Evolutionary conservation across 768 basidiomycete species (phyloP).

Genomic region (Kwoniella europaea): DNA sequence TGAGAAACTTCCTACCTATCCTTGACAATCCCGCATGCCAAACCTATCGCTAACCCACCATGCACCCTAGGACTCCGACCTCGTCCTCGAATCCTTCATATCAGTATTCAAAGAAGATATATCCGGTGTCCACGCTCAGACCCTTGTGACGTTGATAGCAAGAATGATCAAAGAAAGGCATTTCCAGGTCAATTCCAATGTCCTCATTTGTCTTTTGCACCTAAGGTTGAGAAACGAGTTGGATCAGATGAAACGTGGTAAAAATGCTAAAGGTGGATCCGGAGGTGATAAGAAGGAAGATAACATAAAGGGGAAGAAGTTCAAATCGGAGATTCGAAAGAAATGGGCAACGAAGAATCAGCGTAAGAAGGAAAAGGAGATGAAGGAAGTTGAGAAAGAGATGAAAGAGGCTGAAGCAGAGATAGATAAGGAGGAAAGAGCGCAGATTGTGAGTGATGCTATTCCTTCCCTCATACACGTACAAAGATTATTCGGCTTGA

Average conservation of each 20-base stretch:
- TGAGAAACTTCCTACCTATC: neutral
- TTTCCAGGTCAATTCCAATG: constrained; percentile 87
- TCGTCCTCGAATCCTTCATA: constrained; percentile 80
- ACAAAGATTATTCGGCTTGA: too few relatives aligned
- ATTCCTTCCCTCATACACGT: neutral
- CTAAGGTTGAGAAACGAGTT: constrained; percentile 87
- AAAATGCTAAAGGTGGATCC: constrained; percentile 25
- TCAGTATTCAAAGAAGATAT: constrained; percentile 80
- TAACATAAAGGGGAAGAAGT: constrained; percentile 61
- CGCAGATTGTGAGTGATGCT: constrained; percentile 68
- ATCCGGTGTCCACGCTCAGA: constrained; percentile 80
- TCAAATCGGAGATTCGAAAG: constrained; percentile 59
- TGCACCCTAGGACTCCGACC: constrained; percentile 72
- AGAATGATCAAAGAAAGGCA: constrained; percentile 93
- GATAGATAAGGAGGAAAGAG: constrained; percentile 62
- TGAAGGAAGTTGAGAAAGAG: constrained; percentile 86
- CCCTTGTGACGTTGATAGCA: constrained; percentile 85
- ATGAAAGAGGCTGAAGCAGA: constrained; percentile 48
- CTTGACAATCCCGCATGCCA: too few relatives aligned
- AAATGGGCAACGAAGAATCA: constrained; percentile 91
- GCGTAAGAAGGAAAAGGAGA: constrained; percentile 81
- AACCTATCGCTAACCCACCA: neutral
- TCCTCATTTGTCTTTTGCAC: constrained; percentile 79
- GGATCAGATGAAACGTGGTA: constrained; percentile 69
- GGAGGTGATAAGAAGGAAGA: constrained; percentile 58